Conservation (phyloP, 2,329 filamentous ascomycete species). For the Colletotrichum higginsianum region DNA sequence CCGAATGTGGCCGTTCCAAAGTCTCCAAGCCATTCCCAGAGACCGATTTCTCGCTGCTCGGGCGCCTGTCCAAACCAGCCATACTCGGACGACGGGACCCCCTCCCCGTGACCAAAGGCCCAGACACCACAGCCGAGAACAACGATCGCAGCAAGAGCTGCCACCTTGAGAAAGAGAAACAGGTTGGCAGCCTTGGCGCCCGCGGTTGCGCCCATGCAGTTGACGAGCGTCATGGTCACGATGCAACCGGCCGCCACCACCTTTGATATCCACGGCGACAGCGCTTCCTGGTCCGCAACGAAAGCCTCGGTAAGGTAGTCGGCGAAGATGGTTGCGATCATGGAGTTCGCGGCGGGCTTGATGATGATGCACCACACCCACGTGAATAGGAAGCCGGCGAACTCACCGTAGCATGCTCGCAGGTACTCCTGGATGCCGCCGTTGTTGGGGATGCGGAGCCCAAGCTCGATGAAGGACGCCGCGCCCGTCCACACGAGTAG, state of each 20-base stretch:
- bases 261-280: conserved; percentile 51
- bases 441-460: conserved; percentile 59
- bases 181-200: conserved; percentile 57
- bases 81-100: conserved; percentile 52
- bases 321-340: conserved; percentile 60
- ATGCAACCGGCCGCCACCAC: conserved; percentile 55
- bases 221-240: conserved; percentile 56
- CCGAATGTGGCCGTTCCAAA: conserved; percentile 59
- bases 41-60: conserved; percentile 40
- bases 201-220: conserved; percentile 59
- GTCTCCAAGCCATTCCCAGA: conserved; percentile 57
- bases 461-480: conserved; percentile 62
- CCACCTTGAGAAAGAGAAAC: conserved; percentile 55
- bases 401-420: conserved; percentile 57
- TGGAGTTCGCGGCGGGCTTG: conserved; percentile 61
- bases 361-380: conserved; percentile 61
- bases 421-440: conserved; percentile 64
- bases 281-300: conserved; percentile 45
- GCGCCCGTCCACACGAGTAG: conserved; percentile 64
- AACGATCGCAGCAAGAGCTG: conserved; percentile 39
- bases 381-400: conserved; percentile 58
- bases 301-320: conserved; percentile 55
- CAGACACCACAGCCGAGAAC: conserved; percentile 45
- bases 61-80: conserved; percentile 49
- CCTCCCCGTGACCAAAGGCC: conserved; percentile 53